These are phyloP conservation scores for Allium sativum DNA, from an alignment of 106 monocot species.

Conservation along the genomic window DNA sequence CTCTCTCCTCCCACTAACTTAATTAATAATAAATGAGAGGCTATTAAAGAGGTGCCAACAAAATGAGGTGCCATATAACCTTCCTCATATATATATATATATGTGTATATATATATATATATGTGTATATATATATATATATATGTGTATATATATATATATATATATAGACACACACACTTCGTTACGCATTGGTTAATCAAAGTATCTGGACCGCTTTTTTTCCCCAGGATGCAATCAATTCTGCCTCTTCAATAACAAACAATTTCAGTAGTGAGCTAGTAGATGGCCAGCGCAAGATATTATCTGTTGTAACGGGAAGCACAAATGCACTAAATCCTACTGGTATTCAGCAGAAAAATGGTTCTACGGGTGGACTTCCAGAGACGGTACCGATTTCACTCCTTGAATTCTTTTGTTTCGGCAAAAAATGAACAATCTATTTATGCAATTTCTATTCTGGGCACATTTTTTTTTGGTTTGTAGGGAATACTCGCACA, in stretches of 20 bases:
- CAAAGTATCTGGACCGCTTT: neutral
- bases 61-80: no score
- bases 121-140: no score
- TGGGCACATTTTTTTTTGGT: neutral
- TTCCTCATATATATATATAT: no score
- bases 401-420: neutral
- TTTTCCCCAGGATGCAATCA: conserved; percentile 60
- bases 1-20: no score
- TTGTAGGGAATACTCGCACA: neutral
- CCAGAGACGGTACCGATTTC: conserved; percentile 35
- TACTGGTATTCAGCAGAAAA: conserved; percentile 38
- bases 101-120: no score
- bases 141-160: no score
- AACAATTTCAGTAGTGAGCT: conserved; percentile 59
- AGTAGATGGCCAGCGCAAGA: conserved; percentile 64
- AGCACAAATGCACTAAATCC: conserved; percentile 47
- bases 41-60: no score
- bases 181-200: no score
- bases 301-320: conserved; percentile 48
- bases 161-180: no score
- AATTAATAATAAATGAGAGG: no score
- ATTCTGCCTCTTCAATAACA: conserved; percentile 63
- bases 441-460: no score
- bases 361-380: conserved; percentile 34
- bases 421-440: no score